A percentile compares a stretch with the other conserved stretches of the same genome.
These are phyloP conservation scores for Leishmania tropica DNA, from an alignment of 208 protist species.

Conservation along the genomic window DNA sequence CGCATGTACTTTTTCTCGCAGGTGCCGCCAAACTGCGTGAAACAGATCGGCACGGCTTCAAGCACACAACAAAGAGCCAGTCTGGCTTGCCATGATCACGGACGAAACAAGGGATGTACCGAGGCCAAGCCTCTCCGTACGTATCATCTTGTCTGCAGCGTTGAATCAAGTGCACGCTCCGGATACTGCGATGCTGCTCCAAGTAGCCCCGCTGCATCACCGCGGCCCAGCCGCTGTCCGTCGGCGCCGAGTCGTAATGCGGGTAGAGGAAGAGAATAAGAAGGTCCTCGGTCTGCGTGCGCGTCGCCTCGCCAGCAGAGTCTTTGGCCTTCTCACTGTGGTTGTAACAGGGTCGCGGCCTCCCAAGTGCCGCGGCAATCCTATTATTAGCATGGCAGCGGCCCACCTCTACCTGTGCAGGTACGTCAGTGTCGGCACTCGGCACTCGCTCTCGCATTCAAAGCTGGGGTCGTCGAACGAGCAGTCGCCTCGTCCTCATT, in stretches of 20 bases:
- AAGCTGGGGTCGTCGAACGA: constrained; percentile 13
- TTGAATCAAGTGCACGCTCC: constrained; percentile 46
- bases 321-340: constrained; percentile 22
- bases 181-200: constrained; percentile 34
- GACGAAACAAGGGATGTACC: constrained; percentile 33
- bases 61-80: constrained; percentile 46
- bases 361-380: constrained; percentile 39
- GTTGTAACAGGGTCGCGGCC: constrained; percentile 29
- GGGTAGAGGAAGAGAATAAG: constrained; percentile 56
- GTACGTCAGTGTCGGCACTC: constrained; percentile 9
- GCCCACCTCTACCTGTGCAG: constrained; percentile 40
- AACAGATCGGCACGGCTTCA: constrained; percentile 26
- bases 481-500: neutral
- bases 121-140: constrained; percentile 41
- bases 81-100: constrained; percentile 29
- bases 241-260: constrained; percentile 47
- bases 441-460: constrained; percentile 1
- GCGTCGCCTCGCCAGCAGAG: constrained; percentile 11
- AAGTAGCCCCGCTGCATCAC: constrained; percentile 35
- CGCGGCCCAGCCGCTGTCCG: constrained; percentile 41
- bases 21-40: constrained; percentile 24
- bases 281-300: constrained; percentile 35
- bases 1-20: constrained; percentile 40
- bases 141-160: constrained; percentile 36
- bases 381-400: constrained; percentile 24